These are phyloP conservation scores for Rhizopogon salebrosus DNA, from an alignment of 768 basidiomycete genomes.

Conservation along the genomic window DNA sequence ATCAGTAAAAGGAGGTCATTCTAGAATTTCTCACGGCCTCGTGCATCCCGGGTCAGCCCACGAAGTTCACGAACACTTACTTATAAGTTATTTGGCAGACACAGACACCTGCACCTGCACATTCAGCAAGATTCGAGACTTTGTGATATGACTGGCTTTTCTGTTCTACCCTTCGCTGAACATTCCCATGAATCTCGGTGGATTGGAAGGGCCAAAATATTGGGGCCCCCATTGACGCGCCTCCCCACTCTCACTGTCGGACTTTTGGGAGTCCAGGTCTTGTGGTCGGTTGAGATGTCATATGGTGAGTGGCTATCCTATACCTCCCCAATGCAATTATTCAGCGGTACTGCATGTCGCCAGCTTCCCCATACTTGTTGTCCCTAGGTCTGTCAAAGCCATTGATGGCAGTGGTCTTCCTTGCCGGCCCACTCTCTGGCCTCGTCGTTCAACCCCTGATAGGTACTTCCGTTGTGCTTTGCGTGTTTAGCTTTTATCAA, in stretches of 20 bases:
- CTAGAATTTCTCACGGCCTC: too few species aligned
- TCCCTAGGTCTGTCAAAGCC: constrained; percentile 86
- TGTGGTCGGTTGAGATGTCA: constrained; percentile 95
- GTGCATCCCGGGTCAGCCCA: too few species aligned
- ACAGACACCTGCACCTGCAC: too few species aligned
- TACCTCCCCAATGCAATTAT: background rate
- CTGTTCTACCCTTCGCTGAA: constrained; percentile 41
- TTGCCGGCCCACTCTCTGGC: constrained; percentile 88
- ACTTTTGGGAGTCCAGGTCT: constrained; percentile 77
- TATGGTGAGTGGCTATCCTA: constrained; percentile 62
- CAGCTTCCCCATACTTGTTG: constrained; percentile 83
- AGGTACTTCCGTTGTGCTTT: constrained; percentile 34
- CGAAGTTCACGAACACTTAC: too few species aligned
- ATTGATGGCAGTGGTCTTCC: constrained; percentile 83
- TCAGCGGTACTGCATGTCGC: background rate
- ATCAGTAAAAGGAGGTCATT: too few species aligned
- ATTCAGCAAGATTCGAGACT: background rate
- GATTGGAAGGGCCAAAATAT: constrained; percentile 52
- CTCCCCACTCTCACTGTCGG: constrained; percentile 73
- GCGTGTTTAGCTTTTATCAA: background rate
- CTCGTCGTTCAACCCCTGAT: constrained; percentile 89
- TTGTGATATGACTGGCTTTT: constrained; percentile 46
- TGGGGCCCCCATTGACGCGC: constrained; percentile 64
- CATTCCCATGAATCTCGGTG: constrained; percentile 35
- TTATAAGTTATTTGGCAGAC: too few species aligned